Evolutionary conservation across 2,329 filamentous ascomycete species (phyloP), one percentile per base, ranked within the genome.

Genomic region (Pseudogymnoascus sp.): DNA sequence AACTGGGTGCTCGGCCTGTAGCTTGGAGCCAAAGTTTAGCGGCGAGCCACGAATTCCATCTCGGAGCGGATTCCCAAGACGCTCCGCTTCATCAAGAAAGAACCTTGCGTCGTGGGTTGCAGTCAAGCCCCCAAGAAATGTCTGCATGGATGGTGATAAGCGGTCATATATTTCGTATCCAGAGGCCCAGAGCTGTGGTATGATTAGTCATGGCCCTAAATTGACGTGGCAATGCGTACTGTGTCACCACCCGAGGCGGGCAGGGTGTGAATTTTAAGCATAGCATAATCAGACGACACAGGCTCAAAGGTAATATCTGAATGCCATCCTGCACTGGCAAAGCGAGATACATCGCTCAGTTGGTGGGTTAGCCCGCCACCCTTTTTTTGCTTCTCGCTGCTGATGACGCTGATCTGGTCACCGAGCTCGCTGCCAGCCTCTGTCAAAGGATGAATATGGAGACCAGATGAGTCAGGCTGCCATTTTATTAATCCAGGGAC

Each of bases 391-490:
- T 82, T 80, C 70, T 81, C 77, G 59, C 78, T 79, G 61, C 78
- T 81, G 69, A 84, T 84, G 60, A 83, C 79, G 61, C 76, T 80
- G 64, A 84, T 79, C 68, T 84, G 77, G 66, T 83, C 79, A 36
- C 79, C 79, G 0, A 81, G 73, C 66, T 83, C 78, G 62, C 77
- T 78, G 17, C 76, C 76, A 64, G 79, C 78, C 63, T 83, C 79
- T 0, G 78, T 79, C 26, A 84, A 67, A 5, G 82, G 81, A 64
- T 84, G 82, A 6, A 83, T 76, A 62, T 84, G 81, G 24, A 84
- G 73, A 2, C 74, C 73, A 2, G 79, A 82, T 1, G 75, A 33
- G 50, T 63, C 33, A 60, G n/a, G n/a, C n/a, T n/a, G n/a, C n/a
- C n/a, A n/a, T n/a, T n/a, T n/a, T n/a, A n/a, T n/a, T n/a, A n/a